Evolutionary conservation across 2,329 filamentous ascomycete species (phyloP), one percentile per base, ranked within the genome.

Genomic region (Exutisphaerella laricina): DNA sequence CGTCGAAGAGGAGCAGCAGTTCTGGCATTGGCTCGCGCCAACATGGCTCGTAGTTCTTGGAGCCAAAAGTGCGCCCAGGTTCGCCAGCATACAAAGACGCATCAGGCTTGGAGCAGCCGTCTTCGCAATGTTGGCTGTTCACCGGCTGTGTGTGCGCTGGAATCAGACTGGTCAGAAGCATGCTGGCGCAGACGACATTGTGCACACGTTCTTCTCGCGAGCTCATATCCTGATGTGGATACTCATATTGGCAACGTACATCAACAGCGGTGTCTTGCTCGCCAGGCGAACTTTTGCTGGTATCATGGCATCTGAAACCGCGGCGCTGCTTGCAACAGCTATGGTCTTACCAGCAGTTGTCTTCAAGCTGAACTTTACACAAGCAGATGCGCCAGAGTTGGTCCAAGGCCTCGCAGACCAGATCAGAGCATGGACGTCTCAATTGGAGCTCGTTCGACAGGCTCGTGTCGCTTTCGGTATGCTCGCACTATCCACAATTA

Each of bases 111-210:
- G 45, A 2, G 6, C 42, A 6, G 54, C 59, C 6, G 51, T 51
- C 5, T 40, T 56, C 4, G 29, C 53, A 46, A 30, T 85, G 0
- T 70, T 90, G 5, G 57, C 73, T 1, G 66, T 78, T 5, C 75
- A 86, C 40, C 78, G 89, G 25, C 56, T 94, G 2, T 69, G 80
- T 26, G 73, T 87, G 31, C 77, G 84, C 43, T 98, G 90, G 90
- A 97, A 97, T 59, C 92, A 97, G 64, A 97, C 92, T 0, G 92
- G 92, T 4, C 90, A 97, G 61, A 98, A 98, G 64, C 89, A 88
- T 56, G 84, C 92, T 1, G 89, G 89, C n/a, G 84, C 83, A 28
- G 80, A 88, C 18, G 92, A 97, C 58, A 85, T 97, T 33, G 85
- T 85, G 49, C 86, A 84, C 46, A 70, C 66, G 4, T 84, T 87